Evolutionary conservation across 768 basidiomycete species (phyloP), one percentile per base, ranked within the genome.

Genomic region (Macrolepiota fuliginosa): DNA sequence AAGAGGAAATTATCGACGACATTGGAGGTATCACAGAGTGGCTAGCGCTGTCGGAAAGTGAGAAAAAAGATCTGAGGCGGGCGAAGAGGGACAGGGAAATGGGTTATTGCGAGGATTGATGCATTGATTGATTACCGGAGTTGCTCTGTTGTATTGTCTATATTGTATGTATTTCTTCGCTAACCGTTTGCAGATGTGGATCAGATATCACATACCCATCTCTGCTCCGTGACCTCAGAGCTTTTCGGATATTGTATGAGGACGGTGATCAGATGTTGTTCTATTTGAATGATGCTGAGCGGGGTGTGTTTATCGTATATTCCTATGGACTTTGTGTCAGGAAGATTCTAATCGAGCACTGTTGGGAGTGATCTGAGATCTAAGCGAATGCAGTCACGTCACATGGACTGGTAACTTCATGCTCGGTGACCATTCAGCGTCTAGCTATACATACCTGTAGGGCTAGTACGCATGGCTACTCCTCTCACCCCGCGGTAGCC

Each of bases 1-100:
- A 92, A 69, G 84, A 90, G 71, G 90, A 93, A 73, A 73, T 92
- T 61, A 78, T 88, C 25, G 91, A 92, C 64, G 85, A 78, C 46
- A 76, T 89, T 2, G 89, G 90, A 11, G 91, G 90, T 17, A 83
- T 89, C 75, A 79, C 80, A 36, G 80, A 77, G 37, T 85, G 83
- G 82, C 76, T 77, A 37, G 73, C 72, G 22, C 72, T 83, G 73
- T 74, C 71, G 35, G 81, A 83, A 70, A 74, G 72, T 53, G 81
- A 83, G 69, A 76, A 86, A 72, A 82, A 75, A 64, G 76, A 76
- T 56, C 70, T 89, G 69, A 80, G 82, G 68, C 81, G 79, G 64
- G 80, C 79, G 11, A 91, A 91, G 73, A 76, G 83, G 68, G 84
- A 87, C 49, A 78, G 76, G 62, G 89, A 91, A 72, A 72, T 87